Evolutionary conservation across 1,139 yeast species (phyloP), one percentile per base, ranked within the genome.

Genomic region (Protomyces inouyei): DNA sequence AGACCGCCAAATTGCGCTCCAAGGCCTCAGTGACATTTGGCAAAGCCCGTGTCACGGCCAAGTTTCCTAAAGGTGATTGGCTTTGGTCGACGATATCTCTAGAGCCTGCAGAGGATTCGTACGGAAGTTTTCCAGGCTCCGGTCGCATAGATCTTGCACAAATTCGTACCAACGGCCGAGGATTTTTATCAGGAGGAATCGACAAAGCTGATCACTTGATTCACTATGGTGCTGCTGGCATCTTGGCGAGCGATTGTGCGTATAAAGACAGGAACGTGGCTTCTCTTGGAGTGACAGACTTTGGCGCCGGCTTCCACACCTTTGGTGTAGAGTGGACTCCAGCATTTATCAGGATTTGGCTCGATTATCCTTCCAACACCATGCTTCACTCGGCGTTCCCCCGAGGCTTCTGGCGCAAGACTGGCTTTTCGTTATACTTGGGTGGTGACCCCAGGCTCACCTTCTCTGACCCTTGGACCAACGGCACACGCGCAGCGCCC

Each of bases 31-130:
- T 67, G 55, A 60, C 54, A 35, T 67, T 56, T 52, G 69, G 69
- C 38, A 65, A 64, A 43, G 68, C 65, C 43, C 68, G 65, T 23
- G 68, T 67, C 35, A 43, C 57, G n/a, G 69, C 69, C 12, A 57
- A 60, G 46, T 37, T 67, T 25, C 68, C 69, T 3, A 40, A 18
- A 14, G 69, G 69, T 21, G 69, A 67, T 57, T 67, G 69, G 69
- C 9, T 67, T 23, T 67, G 68, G 65, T 68, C 69, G 3, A 68
- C 69, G 8, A 65, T 67, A 36, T 66, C 68, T 63, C 64, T 67
- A 66, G 60, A 67, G 53, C 68, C 69, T n/a, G 61, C 43, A 2
- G 52, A 64, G 32, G 40, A 38, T 28, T 56, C 52, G 25, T 67
- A 67, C 38, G 69, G 69, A 23, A 55, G 43, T 12, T 67, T 68